Percentiles rank a stretch among this genome's conserved stretches.
Conservation (phyloP, 2,329 filamentous ascomycete genomes). For the Aschersonia sp. region DNA sequence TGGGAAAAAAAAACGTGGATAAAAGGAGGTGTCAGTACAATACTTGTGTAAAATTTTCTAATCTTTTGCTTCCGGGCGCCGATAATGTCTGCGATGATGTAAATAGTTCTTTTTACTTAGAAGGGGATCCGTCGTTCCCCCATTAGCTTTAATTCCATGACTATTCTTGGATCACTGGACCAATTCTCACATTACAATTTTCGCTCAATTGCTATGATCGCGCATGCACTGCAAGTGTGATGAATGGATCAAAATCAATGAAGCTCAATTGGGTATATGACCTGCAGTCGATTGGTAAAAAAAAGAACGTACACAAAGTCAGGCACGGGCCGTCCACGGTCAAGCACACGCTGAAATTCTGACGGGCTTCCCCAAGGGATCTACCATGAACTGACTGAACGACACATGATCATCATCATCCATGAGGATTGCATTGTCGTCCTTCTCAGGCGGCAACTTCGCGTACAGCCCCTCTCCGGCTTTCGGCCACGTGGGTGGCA, state of each 20-base stretch:
- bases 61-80: neutral
- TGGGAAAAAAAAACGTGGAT: too few species aligned
- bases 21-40: too few species aligned
- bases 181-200: too few species aligned
- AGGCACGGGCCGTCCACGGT: neutral
- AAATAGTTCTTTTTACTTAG: conserved; percentile 1
- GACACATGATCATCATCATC: conserved; percentile 27
- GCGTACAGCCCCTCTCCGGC: conserved; percentile 25
- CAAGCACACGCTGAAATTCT: conserved; percentile 14
- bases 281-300: neutral
- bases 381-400: conserved; percentile 28
- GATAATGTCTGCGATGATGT: conserved; percentile 5
- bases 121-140: neutral
- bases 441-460: conserved; percentile 19
- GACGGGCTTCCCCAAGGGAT: conserved; percentile 21
- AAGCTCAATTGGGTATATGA: too few species aligned
- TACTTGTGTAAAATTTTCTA: neutral
- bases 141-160: neutral
- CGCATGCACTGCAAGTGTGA: too few species aligned
- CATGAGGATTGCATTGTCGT: conserved; percentile 19
- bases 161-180: too few species aligned
- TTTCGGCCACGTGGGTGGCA: conserved; percentile 25
- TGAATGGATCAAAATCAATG: too few species aligned
- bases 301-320: neutral
- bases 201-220: too few species aligned